Conservation (phyloP, 1,284 basidiomycete genomes). For the Cryptococcus sp. region DNA sequence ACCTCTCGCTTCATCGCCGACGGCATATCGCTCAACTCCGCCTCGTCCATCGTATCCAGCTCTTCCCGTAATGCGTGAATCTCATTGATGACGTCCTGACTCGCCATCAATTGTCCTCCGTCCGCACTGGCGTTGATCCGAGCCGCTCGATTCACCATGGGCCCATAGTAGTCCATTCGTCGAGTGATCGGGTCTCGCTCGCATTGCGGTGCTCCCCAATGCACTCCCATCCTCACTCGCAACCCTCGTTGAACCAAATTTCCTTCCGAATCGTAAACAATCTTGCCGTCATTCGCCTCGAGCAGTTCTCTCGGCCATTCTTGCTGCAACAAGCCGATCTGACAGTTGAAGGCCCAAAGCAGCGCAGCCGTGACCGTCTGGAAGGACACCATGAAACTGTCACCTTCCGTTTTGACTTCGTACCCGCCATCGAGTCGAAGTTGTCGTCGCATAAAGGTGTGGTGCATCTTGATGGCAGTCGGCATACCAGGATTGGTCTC, state of each 20-base stretch:
- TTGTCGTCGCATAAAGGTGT: conserved; percentile 77
- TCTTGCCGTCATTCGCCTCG: conserved; percentile 85
- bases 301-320: conserved; percentile 93
- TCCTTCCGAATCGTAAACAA: conserved; percentile 65
- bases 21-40: conserved; percentile 40
- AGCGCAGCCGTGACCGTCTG: conserved; percentile 79
- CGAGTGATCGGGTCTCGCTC: conserved; percentile 89
- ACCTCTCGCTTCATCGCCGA: conserved; percentile 43
- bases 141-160: conserved; percentile 87
- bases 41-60: conserved; percentile 51
- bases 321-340: conserved; percentile 75
- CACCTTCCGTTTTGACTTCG: conserved; percentile 99
- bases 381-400: conserved; percentile 99
- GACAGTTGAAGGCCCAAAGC: conserved; percentile 87
- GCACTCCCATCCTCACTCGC: conserved; percentile 95
- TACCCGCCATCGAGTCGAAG: conserved; percentile 91
- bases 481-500: conserved; percentile 96
- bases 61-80: conserved; percentile 53
- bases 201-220: conserved; percentile 85
- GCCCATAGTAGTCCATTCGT: conserved; percentile 96
- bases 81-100: conserved; percentile 80
- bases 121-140: conserved; percentile 77
- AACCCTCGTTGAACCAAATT: conserved; percentile 78
- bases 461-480: conserved; percentile 88
- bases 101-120: conserved; percentile 93